phyloP scores from a whole-genome alignment of 176 grass and related monocot genomes.

The Ananas comosus region DNA sequence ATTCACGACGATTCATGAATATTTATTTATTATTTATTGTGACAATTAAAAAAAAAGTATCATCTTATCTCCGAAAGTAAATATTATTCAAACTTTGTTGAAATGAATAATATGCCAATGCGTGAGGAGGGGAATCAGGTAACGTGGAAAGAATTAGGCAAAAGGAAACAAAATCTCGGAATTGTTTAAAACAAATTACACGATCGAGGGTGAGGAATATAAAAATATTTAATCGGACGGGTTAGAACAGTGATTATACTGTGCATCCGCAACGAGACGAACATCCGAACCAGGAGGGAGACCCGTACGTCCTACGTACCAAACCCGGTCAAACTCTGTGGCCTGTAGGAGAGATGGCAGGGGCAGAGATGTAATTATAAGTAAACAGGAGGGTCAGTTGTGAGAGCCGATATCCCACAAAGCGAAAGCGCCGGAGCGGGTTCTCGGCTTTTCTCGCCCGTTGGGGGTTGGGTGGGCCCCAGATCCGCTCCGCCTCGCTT shows the following conservation, averaged over 20 bases:
- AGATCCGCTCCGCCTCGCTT: neutral
- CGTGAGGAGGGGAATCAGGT: no score
- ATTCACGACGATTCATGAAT: no score
- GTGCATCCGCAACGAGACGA: neutral
- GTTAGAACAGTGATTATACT: neutral
- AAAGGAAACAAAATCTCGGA: no score
- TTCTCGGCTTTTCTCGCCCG: neutral
- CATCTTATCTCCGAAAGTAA: no score
- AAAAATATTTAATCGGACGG: neutral
- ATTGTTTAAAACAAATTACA: neutral
- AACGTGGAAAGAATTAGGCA: no score
- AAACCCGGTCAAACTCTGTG: neutral
- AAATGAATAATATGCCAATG: no score
- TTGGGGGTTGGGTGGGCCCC: neutral
- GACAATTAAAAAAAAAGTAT: no score
- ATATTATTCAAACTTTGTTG: no score
- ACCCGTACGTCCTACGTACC: neutral
- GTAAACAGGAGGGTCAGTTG: neutral
- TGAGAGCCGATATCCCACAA: neutral
- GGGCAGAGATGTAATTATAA: neutral
- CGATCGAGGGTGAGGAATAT: neutral
- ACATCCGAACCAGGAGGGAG: no score
- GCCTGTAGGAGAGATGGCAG: neutral
- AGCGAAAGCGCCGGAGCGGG: neutral
- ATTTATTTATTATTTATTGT: no score